A percentile compares a stretch with the other conserved stretches of the same genome.
phyloP scores from a whole-genome alignment of 2,329 filamentous ascomycete species.

The Neofusicoccum sp. region DNA sequence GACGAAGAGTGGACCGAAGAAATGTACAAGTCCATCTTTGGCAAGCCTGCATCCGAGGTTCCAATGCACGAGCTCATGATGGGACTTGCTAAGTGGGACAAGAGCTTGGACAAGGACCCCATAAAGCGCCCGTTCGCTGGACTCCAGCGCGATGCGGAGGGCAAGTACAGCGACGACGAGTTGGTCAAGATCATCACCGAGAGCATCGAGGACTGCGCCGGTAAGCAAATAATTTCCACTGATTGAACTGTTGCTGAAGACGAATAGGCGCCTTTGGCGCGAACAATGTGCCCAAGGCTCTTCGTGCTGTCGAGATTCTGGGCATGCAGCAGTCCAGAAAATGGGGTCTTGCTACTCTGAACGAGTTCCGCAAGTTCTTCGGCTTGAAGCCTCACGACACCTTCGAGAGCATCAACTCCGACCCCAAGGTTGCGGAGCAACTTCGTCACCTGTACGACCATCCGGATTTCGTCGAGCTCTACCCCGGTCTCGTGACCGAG shows the following conservation, averaged over 20 bases:
- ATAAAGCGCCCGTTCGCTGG: slow-evolving; percentile 67
- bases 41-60: slow-evolving; percentile 58
- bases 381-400: slow-evolving; percentile 74
- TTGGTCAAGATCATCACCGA: slow-evolving; percentile 69
- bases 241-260: not conserved
- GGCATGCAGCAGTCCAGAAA: slow-evolving; percentile 75
- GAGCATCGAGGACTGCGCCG: slow-evolving; percentile 64
- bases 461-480: slow-evolving; percentile 74
- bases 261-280: slow-evolving; percentile 49
- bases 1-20: slow-evolving; percentile 79
- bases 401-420: slow-evolving; percentile 82
- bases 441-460: slow-evolving; percentile 66
- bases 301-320: slow-evolving; percentile 75
- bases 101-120: slow-evolving; percentile 64
- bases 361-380: slow-evolving; percentile 83
- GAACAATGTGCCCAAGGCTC: slow-evolving; percentile 70
- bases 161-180: slow-evolving; percentile 73
- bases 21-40: slow-evolving; percentile 28
- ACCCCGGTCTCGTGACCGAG: slow-evolving; percentile 77
- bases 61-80: slow-evolving; percentile 61
- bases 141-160: slow-evolving; percentile 65
- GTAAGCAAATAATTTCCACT: not conserved
- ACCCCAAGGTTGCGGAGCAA: slow-evolving; percentile 67
- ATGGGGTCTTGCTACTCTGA: slow-evolving; percentile 78
- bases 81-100: slow-evolving; percentile 65